Percentiles rank a stretch among this genome's conserved stretches.
These are phyloP conservation scores for Fagopyrum esculentum DNA, from an alignment of 148 eudicot genomes.

Conservation along the genomic window DNA sequence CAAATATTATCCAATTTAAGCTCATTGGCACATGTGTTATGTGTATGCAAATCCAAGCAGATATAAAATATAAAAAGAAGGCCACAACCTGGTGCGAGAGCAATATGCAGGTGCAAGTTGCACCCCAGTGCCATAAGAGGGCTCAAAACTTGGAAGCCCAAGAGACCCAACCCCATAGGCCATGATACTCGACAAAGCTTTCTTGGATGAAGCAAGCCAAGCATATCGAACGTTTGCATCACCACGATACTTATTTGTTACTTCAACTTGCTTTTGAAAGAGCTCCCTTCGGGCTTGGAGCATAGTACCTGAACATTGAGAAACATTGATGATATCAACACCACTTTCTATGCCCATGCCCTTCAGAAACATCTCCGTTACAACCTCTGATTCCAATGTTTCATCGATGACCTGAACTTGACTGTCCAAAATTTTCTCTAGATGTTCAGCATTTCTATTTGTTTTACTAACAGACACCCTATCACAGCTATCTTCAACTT, in stretches of 20 bases:
- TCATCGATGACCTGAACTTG: conserved; percentile 11
- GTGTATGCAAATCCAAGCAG: conserved; percentile 32
- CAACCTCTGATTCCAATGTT: conserved; percentile 26
- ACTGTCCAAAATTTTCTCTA: conserved; percentile 16
- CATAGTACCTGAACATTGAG: conserved; percentile 27
- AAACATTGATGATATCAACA: conserved; percentile 36
- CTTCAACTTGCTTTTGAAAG: conserved; percentile 71
- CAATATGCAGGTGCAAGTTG: conserved; percentile 69
- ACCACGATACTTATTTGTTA: conserved; percentile 55
- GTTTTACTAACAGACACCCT: conserved; percentile 32
- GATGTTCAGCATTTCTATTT: conserved; percentile 25
- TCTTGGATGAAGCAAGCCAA: conserved; percentile 73
- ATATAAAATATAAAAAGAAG: conserved; percentile 23
- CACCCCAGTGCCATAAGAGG: conserved; percentile 61
- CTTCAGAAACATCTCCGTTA: conserved; percentile 35
- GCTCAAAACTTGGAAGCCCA: conserved; percentile 34
- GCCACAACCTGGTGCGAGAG: conserved; percentile 50
- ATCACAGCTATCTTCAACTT: conserved; percentile 39
- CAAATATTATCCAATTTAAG: neutral
- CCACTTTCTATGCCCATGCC: conserved; percentile 34
- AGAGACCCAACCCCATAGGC: conserved; percentile 38
- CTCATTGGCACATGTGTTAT: neutral
- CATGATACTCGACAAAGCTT: conserved; percentile 32
- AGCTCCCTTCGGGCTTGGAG: conserved; percentile 52
- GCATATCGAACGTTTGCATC: conserved; percentile 71